Evolutionary conservation across 2,329 filamentous ascomycete species (phyloP).

Genomic region (Ophiostoma piceae): DNA sequence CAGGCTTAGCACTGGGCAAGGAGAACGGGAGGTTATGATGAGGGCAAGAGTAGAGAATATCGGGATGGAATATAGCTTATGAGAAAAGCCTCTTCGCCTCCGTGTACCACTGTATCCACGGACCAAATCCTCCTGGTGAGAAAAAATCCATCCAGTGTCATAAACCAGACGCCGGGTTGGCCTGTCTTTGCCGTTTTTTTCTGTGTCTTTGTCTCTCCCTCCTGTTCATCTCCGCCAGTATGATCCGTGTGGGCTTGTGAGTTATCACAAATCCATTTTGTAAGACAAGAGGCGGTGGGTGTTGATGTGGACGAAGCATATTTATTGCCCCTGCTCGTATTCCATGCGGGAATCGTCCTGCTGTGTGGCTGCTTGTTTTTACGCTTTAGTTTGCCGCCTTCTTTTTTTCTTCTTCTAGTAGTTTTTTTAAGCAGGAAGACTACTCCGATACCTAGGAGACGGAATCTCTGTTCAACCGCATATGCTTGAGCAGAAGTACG

Average conservation of each 20-base stretch:
- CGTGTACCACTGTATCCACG: background rate
- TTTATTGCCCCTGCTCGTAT: background rate
- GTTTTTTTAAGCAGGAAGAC: background rate
- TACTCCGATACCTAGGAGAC: background rate
- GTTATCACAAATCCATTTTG: background rate
- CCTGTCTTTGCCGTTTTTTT: background rate
- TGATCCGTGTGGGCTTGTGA: constrained; percentile 2
- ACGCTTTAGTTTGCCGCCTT: background rate
- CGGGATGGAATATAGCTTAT: background rate
- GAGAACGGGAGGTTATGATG: background rate
- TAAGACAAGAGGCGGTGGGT: constrained; percentile 1
- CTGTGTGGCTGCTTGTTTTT: background rate
- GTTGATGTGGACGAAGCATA: background rate
- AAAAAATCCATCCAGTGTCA: background rate
- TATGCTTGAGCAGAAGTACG: background rate
- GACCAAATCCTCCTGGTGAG: background rate
- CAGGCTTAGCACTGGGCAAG: background rate
- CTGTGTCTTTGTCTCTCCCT: background rate
- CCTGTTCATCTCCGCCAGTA: background rate
- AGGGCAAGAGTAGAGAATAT: background rate
- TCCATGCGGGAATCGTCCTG: background rate
- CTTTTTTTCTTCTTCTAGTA: background rate
- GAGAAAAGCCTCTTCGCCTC: background rate
- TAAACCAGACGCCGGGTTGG: background rate
- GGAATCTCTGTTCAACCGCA: background rate